Evolutionary conservation across 2,329 filamentous ascomycete genomes (phyloP).

Genomic region (Epichloe gansuensis): DNA sequence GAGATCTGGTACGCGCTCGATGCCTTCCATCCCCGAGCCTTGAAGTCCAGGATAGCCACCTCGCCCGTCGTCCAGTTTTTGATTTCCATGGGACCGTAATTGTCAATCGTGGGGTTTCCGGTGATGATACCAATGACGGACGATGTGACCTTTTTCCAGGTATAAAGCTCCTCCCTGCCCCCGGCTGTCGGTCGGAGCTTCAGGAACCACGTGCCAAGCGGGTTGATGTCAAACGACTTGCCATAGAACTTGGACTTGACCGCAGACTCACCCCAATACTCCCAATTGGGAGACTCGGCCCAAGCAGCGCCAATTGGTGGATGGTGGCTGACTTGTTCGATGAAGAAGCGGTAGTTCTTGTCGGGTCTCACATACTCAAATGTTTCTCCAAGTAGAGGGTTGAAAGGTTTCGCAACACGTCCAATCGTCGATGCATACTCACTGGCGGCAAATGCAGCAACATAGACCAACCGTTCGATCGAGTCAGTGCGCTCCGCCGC

Average conservation of each 20-base stretch:
- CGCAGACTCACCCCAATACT: constrained; percentile 91
- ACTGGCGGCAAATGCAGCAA: constrained; percentile 88
- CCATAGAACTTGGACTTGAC: constrained; percentile 97
- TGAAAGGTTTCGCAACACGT: constrained; percentile 95
- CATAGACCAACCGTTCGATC: constrained; percentile 84
- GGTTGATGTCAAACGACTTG: constrained; percentile 94
- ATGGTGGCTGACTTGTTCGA: constrained; percentile 96
- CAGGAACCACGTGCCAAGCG: constrained; percentile 93
- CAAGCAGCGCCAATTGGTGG: constrained; percentile 87
- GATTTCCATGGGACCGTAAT: constrained; percentile 93
- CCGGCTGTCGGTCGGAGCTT: constrained; percentile 65
- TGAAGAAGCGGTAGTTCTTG: constrained; percentile 96
- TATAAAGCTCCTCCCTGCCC: constrained; percentile 77
- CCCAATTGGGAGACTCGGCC: constrained; percentile 88
- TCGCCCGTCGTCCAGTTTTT: constrained; percentile 97
- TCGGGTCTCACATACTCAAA: constrained; percentile 94
- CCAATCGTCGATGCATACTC: constrained; percentile 96
- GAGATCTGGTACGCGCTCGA: constrained; percentile 80
- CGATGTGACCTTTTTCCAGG: constrained; percentile 97
- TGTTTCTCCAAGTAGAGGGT: constrained; percentile 88
- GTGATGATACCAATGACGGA: constrained; percentile 98
- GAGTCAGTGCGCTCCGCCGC: constrained; percentile 79
- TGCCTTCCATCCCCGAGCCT: constrained; percentile 89
- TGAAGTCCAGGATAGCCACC: constrained; percentile 82
- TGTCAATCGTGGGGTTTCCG: constrained; percentile 91